phyloP scores from a whole-genome alignment of 129 eudicot genomes.

The Lactuca sativa region DNA sequence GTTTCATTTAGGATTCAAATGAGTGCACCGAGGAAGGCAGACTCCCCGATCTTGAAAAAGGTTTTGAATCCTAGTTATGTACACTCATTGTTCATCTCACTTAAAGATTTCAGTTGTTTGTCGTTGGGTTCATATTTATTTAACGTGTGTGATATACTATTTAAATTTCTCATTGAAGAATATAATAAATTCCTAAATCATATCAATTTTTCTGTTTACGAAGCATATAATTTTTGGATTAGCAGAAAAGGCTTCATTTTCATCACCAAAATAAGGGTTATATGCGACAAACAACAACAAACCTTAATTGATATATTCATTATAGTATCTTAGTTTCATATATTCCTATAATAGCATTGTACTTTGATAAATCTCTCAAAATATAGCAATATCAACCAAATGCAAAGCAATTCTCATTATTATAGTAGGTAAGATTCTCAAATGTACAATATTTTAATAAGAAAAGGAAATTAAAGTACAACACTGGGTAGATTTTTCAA shows the following conservation, averaged over 20 bases:
- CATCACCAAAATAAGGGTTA: not conserved
- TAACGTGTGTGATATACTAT: not conserved
- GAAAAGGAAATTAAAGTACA: not conserved
- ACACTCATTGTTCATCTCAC: constrained; percentile 1
- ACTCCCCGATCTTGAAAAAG: constrained; percentile 67
- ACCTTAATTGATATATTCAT: not conserved
- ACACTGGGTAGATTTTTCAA: no score
- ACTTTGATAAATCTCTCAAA: no score
- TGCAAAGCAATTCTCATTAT: no score
- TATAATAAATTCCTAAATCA: not conserved
- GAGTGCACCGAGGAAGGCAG: constrained; percentile 72
- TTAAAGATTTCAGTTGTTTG: not conserved
- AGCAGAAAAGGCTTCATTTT: not conserved
- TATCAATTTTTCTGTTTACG: not conserved
- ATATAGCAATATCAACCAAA: no score
- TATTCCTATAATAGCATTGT: not conserved
- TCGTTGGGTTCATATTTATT: not conserved
- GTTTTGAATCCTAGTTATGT: constrained; percentile 26
- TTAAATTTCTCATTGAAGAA: not conserved
- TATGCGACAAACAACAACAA: not conserved
- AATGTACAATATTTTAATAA: no score
- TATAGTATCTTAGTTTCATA: not conserved
- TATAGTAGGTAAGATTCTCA: no score
- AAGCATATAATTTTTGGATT: not conserved
- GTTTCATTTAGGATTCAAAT: constrained; percentile 51